These are phyloP conservation scores for Berberis vulgaris DNA, from an alignment of 164 flowering plant genomes.

Conservation along the genomic window DNA sequence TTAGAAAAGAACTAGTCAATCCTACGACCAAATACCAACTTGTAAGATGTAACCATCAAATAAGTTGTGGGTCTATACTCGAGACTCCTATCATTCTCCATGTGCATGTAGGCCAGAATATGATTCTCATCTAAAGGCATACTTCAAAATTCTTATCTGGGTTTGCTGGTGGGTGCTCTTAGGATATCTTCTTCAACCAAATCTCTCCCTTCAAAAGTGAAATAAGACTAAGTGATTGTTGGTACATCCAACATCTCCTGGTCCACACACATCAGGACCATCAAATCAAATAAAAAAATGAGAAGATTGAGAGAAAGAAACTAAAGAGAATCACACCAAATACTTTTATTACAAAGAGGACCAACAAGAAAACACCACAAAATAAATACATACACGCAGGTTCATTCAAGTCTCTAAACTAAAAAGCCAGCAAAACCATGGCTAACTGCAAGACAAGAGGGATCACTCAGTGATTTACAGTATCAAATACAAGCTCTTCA, in stretches of 20 bases:
- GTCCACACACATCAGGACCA: background rate
- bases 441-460: conserved; percentile 1
- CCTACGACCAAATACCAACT: no score
- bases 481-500: conserved; percentile 11
- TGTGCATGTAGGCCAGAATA: background rate
- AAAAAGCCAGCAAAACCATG: background rate
- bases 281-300: background rate
- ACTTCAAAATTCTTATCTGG: background rate
- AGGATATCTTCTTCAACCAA: background rate
- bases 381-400: background rate
- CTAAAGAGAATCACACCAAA: background rate
- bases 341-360: no score
- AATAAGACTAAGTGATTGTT: background rate
- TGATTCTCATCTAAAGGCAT: background rate
- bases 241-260: background rate
- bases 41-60: no score
- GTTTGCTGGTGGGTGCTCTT: background rate
- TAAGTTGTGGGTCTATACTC: background rate
- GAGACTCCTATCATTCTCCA: background rate
- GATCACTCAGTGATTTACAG: conserved; percentile 16
- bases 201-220: background rate
- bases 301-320: background rate
- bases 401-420: background rate
- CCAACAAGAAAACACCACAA: background rate
- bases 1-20: no score